These are phyloP conservation scores for Fusarium pseudonygamai DNA, from an alignment of 2,329 filamentous ascomycete species.

Conservation along the genomic window DNA sequence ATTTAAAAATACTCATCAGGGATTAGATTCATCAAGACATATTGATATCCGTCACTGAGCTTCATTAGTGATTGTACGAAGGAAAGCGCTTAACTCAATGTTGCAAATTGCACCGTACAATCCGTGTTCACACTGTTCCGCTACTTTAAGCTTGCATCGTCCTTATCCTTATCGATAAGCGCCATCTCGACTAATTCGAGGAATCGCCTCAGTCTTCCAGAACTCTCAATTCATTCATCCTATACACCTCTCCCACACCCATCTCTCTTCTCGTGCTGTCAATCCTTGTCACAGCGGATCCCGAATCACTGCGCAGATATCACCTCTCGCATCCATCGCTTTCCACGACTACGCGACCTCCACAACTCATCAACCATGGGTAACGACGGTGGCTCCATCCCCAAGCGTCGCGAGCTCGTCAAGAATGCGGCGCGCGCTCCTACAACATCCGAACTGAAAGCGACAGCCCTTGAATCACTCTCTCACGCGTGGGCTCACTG, in stretches of 20 bases:
- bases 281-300: background rate
- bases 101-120: background rate
- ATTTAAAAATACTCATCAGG: accelerated
- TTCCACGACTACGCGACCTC: background rate
- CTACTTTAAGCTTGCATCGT: background rate
- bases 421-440: constrained; percentile 88
- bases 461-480: constrained; percentile 84
- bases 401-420: constrained; percentile 93
- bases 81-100: accelerated
- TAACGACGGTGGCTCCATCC: constrained; percentile 97
- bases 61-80: accelerated
- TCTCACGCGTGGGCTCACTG: constrained; percentile 88
- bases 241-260: background rate
- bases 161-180: constrained; percentile 39
- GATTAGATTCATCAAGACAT: accelerated
- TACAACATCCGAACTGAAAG: constrained; percentile 87
- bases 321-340: background rate
- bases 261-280: background rate
- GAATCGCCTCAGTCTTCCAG: constrained; percentile 27
- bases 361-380: constrained; percentile 72
- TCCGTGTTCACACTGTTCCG: background rate
- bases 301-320: background rate
- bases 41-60: no score
- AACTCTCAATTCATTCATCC: constrained; percentile 14
- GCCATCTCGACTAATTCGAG: constrained; percentile 19